These are phyloP conservation scores for Jamesozyma spencerorum DNA, from an alignment of 805 yeast species.

Conservation along the genomic window DNA sequence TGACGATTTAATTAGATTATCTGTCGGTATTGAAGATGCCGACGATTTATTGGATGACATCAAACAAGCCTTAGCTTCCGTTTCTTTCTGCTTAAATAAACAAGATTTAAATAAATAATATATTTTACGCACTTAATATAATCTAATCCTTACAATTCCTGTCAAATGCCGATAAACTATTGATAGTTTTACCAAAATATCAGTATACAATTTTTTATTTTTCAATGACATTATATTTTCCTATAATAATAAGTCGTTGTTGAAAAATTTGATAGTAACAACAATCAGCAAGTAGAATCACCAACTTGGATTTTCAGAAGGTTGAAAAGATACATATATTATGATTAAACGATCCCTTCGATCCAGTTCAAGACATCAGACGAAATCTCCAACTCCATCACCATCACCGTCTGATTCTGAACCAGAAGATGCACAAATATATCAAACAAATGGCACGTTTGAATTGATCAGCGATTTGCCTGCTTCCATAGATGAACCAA, in stretches of 20 bases:
- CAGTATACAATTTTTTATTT: too few species aligned
- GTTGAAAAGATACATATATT: too few species aligned
- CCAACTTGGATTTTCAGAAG: too few species aligned
- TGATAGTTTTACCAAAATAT: too few species aligned
- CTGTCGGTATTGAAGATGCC: constrained; percentile 80
- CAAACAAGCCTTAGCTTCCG: constrained; percentile 51
- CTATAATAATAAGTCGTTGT: too few species aligned
- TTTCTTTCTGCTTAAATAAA: constrained; percentile 36
- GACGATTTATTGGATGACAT: constrained; percentile 69
- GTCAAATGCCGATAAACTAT: too few species aligned
- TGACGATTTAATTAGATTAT: constrained; percentile 72
- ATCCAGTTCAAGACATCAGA: background rate
- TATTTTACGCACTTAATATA: too few species aligned
- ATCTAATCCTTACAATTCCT: too few species aligned
- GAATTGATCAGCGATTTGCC: constrained; percentile 60
- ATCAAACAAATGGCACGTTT: constrained; percentile 37
- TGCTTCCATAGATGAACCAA: constrained; percentile 50
- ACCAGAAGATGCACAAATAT: background rate
- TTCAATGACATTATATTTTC: too few species aligned
- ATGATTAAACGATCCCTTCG: background rate
- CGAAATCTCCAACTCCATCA: background rate
- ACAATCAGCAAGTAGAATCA: too few species aligned
- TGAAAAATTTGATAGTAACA: too few species aligned
- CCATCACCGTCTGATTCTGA: background rate
- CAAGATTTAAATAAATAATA: too few species aligned